Base-by-base conservation (phyloP, 305 asterid genomes). In the Withania somnifera region DNA sequence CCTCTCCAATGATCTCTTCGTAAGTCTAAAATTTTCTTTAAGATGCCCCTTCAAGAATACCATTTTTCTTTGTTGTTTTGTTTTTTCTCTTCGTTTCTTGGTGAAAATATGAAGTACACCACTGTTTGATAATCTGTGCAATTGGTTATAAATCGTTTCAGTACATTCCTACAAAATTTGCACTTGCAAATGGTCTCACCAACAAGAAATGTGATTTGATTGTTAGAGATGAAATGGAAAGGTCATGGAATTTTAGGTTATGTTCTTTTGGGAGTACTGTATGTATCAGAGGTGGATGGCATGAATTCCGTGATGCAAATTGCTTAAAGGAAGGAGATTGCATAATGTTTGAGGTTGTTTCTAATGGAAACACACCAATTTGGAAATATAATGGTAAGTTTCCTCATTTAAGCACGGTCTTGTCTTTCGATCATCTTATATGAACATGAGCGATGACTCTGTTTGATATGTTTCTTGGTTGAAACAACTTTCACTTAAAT, bases 291-390 rank as follows among this genome's bases (percentile, higher is more conserved):
- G 13, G 66, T 63, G 83, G 83, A 45, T 80, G 83, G 83, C 8
- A 1, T 5, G 45, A 63, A 7, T 80, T 80, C 52, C 13, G 78
- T 1, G 26, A 2, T 11, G 78, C 78, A 30, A 81, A 81, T 30
- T n/a, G 40, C 66, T 73, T 81, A 6, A 66, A 66, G 47, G 67
- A 47, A 11, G 83, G 83, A 47, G 83, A 81, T 50, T 10, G 34
- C 34, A 40, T 69, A 40, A 20, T 20, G 36, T 69, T 69, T 69
- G 78, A 69, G 56, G 34, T 69, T 69, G 78, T 69, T 22, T 19
- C 78, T 6, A 40, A 69, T 40, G 78, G 56, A 1, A 7, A 69
- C 8, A 69, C 22, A n/a, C 38, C 54, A 24, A 40, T 15, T 3
- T 40, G 53, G 78, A 69, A 69, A 69, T 40, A 40, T 34, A 6